phyloP scores from a whole-genome alignment of 1,139 yeast species.

The Zygosaccharomyces sapae region DNA sequence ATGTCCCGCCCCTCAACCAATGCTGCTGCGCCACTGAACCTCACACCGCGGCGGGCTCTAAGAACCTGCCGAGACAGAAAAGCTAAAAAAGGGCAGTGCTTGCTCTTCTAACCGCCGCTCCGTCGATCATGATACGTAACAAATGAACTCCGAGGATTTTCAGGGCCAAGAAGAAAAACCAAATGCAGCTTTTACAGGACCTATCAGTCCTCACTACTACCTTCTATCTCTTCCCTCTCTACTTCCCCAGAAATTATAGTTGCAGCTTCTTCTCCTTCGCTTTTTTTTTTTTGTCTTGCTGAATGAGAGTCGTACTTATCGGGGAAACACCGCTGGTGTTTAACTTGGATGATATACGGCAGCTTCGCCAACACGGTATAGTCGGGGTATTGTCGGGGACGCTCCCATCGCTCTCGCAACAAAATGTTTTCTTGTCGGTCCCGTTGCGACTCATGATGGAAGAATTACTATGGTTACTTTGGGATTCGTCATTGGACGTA shows the following conservation, averaged over 20 bases:
- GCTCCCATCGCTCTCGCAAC: conserved; percentile 84
- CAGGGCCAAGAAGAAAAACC: no score
- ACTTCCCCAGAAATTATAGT: neutral
- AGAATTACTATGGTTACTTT: conserved; percentile 65
- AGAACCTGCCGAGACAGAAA: no score
- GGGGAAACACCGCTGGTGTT: conserved; percentile 40
- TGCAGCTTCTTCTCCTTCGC: no score
- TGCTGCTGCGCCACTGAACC: neutral
- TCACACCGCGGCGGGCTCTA: no score
- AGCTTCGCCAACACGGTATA: conserved; percentile 53
- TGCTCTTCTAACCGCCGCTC: no score
- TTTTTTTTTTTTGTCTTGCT: no score
- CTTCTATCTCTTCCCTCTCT: neutral
- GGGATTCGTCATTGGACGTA: conserved; percentile 8
- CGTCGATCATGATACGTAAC: neutral
- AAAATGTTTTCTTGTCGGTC: conserved; percentile 75
- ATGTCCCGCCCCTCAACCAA: no score
- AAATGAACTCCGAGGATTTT: neutral
- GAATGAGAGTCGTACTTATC: neutral
- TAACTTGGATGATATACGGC: conserved; percentile 48
- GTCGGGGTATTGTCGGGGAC: conserved; percentile 81
- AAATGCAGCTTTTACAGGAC: no score
- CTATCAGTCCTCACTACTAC: no score
- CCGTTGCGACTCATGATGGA: conserved; percentile 73
- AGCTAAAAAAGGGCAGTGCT: no score